Conservation (phyloP, 2,329 filamentous ascomycete genomes). For the Alternaria triticina region DNA sequence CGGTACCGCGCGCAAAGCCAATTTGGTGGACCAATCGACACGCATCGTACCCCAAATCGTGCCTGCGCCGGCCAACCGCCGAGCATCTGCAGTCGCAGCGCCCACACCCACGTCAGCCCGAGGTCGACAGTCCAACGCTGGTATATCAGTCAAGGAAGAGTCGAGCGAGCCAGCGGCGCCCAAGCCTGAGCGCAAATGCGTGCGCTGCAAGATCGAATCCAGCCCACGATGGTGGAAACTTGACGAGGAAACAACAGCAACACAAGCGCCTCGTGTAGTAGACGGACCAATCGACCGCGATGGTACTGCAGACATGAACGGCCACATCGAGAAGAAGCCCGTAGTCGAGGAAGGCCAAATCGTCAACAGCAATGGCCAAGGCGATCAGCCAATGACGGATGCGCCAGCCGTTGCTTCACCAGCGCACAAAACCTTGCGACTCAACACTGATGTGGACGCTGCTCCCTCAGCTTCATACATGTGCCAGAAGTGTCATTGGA, state of each 20-base stretch:
- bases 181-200: slow-evolving; percentile 49
- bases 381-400: slow-evolving; percentile 40
- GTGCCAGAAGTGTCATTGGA: slow-evolving; percentile 59
- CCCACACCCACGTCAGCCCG: slow-evolving; percentile 44
- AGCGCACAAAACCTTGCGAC: slow-evolving; percentile 22
- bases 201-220: slow-evolving; percentile 64
- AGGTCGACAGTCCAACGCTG: slow-evolving; percentile 45
- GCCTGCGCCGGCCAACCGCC: slow-evolving; percentile 41
- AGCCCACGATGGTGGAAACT: slow-evolving; percentile 67
- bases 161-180: slow-evolving; percentile 37
- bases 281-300: slow-evolving; percentile 33
- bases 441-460: slow-evolving; percentile 32
- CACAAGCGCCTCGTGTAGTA: slow-evolving; percentile 16
- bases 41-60: slow-evolving; percentile 48
- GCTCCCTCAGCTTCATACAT: slow-evolving; percentile 37
- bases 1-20: slow-evolving; percentile 91
- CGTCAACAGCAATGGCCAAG: slow-evolving; percentile 28
- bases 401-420: slow-evolving; percentile 30
- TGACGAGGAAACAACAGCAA: slow-evolving; percentile 23
- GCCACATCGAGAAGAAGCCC: slow-evolving; percentile 21
- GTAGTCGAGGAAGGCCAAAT: slow-evolving; percentile 23
- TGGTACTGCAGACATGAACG: slow-evolving; percentile 24
- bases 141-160: slow-evolving; percentile 46
- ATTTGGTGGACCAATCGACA: slow-evolving; percentile 72
- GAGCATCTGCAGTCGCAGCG: slow-evolving; percentile 49